These are phyloP conservation scores for Psophocarpus tetragonolobus DNA, from an alignment of 306 rosid genomes.

Conservation along the genomic window DNA sequence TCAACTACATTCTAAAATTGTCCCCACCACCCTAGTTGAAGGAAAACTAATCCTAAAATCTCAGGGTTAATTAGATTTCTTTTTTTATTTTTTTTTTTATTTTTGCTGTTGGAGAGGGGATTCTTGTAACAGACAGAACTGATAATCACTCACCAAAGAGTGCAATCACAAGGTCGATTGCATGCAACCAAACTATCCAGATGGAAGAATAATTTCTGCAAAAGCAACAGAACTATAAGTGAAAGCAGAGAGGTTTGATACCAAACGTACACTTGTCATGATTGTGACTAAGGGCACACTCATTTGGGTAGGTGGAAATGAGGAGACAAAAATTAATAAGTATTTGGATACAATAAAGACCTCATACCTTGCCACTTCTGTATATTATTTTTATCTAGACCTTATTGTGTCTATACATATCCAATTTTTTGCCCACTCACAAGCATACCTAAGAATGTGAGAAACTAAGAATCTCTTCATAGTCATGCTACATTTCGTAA, in stretches of 20 bases:
- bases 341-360: background rate
- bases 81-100: background rate
- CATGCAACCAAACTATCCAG: slow-evolving; percentile 75
- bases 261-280: background rate
- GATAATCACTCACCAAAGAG: slow-evolving; percentile 67
- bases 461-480: slow-evolving; percentile 12
- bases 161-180: slow-evolving; percentile 70
- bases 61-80: background rate
- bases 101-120: background rate
- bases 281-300: slow-evolving; percentile 7
- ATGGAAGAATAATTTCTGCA: slow-evolving; percentile 80
- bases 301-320: slow-evolving; percentile 11
- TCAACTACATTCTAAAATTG: slow-evolving; percentile 13
- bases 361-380: background rate
- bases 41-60: background rate
- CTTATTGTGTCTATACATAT: background rate
- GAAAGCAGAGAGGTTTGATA: slow-evolving; percentile 14
- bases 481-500: slow-evolving; percentile 21
- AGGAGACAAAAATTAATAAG: slow-evolving; percentile 10
- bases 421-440: slow-evolving; percentile 7
- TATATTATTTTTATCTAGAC: slow-evolving; percentile 17
- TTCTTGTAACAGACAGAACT: slow-evolving; percentile 14
- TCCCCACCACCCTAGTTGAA: background rate
- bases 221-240: slow-evolving; percentile 33
- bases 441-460: slow-evolving; percentile 5